A percentile compares a stretch with the other conserved stretches of the same genome.
Conservation (phyloP, 371 early-diverging fungal species). For the Phascolomyces articulosus region DNA sequence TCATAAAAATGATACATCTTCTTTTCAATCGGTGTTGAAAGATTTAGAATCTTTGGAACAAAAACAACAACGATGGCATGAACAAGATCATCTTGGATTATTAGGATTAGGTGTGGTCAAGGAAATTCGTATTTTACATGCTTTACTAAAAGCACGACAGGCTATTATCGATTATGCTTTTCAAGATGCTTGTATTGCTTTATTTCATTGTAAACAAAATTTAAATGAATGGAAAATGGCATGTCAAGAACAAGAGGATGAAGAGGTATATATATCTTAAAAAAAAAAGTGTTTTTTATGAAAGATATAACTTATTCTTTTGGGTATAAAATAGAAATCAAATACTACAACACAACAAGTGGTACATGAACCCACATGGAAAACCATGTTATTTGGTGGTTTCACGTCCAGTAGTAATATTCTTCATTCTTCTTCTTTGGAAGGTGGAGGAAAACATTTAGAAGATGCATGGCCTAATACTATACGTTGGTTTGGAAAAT, state of each 20-base stretch:
- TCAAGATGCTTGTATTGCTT: conserved; percentile 55
- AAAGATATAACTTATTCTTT: too few species aligned
- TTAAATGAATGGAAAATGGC: conserved; percentile 53
- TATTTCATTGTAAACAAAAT: conserved; percentile 48
- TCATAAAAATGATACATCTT: neutral
- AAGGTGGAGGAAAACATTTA: conserved; percentile 26
- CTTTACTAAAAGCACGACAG: conserved; percentile 44
- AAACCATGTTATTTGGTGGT: conserved; percentile 10
- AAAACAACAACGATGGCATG: conserved; percentile 5
- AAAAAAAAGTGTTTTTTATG: neutral
- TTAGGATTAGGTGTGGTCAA: conserved; percentile 51
- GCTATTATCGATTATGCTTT: conserved; percentile 58
- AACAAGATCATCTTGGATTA: conserved; percentile 27
- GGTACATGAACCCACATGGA: neutral
- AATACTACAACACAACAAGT: neutral
- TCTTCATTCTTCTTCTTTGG: too few species aligned
- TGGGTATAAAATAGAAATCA: neutral
- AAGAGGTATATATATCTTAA: conserved; percentile 46
- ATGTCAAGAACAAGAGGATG: conserved; percentile 53
- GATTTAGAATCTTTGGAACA: conserved; percentile 10
- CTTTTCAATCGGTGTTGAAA: conserved; percentile 8
- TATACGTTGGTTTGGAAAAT: conserved; percentile 59
- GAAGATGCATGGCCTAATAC: conserved; percentile 52
- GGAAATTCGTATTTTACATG: conserved; percentile 49
- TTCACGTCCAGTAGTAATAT: neutral